phyloP scores from a whole-genome alignment of 2,329 filamentous ascomycete species.

The Penicillium rolfsii region DNA sequence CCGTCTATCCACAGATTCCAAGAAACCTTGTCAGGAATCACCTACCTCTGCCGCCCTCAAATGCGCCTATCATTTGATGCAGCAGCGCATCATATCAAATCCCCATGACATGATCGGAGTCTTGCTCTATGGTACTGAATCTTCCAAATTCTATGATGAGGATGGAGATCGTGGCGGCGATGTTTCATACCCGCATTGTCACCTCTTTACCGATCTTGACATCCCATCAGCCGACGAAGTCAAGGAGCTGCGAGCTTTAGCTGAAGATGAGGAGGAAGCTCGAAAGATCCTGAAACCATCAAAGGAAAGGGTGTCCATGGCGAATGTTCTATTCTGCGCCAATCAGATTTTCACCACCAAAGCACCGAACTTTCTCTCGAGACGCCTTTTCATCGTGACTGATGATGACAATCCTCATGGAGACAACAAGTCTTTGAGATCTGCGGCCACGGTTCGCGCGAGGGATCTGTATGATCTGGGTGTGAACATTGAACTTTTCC shows the following conservation, averaged over 20 bases:
- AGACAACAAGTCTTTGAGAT: constrained; percentile 70
- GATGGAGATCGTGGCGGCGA: constrained; percentile 60
- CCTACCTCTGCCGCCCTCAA: constrained; percentile 83
- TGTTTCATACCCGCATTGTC: constrained; percentile 84
- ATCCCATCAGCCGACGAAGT: constrained; percentile 86
- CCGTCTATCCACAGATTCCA: constrained; percentile 67
- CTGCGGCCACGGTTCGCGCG: constrained; percentile 79
- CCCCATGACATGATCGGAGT: constrained; percentile 98
- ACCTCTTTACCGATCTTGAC: constrained; percentile 85
- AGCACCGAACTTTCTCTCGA: constrained; percentile 89
- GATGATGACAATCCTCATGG: constrained; percentile 87
- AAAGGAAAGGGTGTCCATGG: constrained; percentile 73
- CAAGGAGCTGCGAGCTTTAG: constrained; percentile 72
- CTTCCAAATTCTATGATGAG: constrained; percentile 76
- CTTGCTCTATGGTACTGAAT: constrained; percentile 84
- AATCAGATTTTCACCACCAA: constrained; percentile 97
- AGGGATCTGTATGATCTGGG: constrained; percentile 95
- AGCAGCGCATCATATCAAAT: constrained; percentile 96
- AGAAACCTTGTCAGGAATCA: constrained; percentile 77
- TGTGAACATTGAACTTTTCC: constrained; percentile 89
- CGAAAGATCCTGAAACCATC: constrained; percentile 71
- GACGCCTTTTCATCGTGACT: constrained; percentile 92
- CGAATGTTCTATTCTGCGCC: constrained; percentile 88
- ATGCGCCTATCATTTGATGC: constrained; percentile 93
- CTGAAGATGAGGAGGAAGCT: constrained; percentile 75